Conservation (phyloP, 441 rosid species). For the Euphorbia schlechtendalii region DNA sequence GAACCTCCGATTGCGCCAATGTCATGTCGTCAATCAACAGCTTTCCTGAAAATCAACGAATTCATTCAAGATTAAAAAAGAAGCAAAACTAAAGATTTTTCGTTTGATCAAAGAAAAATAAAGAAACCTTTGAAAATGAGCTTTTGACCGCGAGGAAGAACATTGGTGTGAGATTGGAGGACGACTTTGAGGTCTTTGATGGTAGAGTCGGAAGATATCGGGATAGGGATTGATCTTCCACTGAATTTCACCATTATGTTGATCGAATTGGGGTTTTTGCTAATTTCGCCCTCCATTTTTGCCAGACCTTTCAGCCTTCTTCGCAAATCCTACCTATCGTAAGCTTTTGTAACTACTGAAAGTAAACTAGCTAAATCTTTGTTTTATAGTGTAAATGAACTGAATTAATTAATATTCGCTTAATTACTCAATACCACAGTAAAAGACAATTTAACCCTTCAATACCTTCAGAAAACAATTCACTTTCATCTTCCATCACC, state of each 20-base stretch:
- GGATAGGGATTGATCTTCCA: conserved; percentile 52
- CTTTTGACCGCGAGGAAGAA: conserved; percentile 91
- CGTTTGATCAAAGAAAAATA: not conserved
- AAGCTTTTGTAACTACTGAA: too few species aligned
- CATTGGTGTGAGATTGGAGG: conserved; percentile 81
- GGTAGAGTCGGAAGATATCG: conserved; percentile 40
- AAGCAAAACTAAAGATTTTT: not conserved
- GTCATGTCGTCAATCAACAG: conserved; percentile 58
- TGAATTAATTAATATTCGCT: too few species aligned
- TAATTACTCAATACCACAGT: too few species aligned
- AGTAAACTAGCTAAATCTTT: too few species aligned
- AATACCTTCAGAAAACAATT: too few species aligned
- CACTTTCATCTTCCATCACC: too few species aligned
- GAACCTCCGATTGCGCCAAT: conserved; percentile 51
- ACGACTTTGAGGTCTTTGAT: conserved; percentile 56
- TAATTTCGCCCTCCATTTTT: conserved; percentile 1
- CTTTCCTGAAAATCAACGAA: conserved; percentile 40
- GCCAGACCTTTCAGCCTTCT: too few species aligned
- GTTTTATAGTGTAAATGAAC: too few species aligned
- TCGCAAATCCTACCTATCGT: too few species aligned
- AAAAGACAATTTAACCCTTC: too few species aligned
- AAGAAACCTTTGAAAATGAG: conserved; percentile 73
- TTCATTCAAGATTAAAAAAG: not conserved
- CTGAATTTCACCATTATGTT: conserved; percentile 61
- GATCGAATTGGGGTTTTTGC: conserved; percentile 11